Percentiles rank a stretch among this genome's conserved stretches.
phyloP scores from a whole-genome alignment of 2,329 filamentous ascomycete genomes.

The Sporothrix pallida region DNA sequence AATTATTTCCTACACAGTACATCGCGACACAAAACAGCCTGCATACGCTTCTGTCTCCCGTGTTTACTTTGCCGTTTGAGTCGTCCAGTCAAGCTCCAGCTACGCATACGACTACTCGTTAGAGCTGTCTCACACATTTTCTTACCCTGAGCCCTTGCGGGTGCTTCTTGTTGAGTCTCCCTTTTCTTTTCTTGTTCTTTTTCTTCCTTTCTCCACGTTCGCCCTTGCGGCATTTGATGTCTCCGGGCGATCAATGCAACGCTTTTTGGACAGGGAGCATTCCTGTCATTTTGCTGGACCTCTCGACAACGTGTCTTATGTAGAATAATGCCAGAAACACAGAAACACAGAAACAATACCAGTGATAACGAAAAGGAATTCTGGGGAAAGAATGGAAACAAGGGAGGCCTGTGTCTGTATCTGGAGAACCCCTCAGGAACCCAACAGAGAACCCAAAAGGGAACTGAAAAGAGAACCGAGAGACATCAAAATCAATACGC shows the following conservation, averaged over 20 bases:
- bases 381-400: not conserved
- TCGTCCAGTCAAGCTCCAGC: not conserved
- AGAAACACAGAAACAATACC: not conserved
- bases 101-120: not conserved
- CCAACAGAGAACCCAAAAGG: not conserved
- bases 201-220: slow-evolving; percentile 11
- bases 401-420: not conserved
- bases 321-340: not conserved
- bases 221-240: not conserved
- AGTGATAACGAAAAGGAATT: not conserved
- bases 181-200: not conserved
- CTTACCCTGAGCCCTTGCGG: not conserved
- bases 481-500: not conserved
- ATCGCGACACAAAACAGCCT: not conserved
- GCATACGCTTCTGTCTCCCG: not conserved
- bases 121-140: not conserved
- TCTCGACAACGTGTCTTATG: not conserved
- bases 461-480: not conserved
- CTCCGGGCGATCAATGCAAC: not conserved
- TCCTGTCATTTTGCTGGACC: not conserved
- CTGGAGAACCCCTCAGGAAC: not conserved
- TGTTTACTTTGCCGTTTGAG: not conserved
- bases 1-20: not conserved
- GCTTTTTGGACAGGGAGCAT: not conserved
- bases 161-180: not conserved